A percentile compares a stretch with the other conserved stretches of the same genome.
Conservation (phyloP, 768 basidiomycete species). For the Phylloporus sp. region DNA sequence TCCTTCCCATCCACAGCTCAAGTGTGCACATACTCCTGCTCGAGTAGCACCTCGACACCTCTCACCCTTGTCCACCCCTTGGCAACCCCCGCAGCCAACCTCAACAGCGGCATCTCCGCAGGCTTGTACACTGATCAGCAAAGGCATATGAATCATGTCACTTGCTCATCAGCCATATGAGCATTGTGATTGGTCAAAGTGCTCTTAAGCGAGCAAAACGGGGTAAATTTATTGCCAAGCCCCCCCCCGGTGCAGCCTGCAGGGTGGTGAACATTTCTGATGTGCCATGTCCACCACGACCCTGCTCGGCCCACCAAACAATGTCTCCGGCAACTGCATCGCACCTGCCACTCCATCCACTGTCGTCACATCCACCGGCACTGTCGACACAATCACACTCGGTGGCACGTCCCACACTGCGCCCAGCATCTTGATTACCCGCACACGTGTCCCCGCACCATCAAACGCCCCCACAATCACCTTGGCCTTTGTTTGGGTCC, state of each 20-base stretch:
- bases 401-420: conserved; percentile 51
- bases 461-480: conserved; percentile 64
- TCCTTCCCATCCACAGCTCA: conserved; percentile 80
- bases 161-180: no score
- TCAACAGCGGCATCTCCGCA: conserved; percentile 74
- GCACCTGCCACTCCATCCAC: conserved; percentile 18
- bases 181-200: no score
- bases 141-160: no score
- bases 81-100: conserved; percentile 52
- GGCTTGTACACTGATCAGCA: no score
- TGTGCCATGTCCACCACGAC: conserved; percentile 94
- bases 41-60: conserved; percentile 81
- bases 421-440: conserved; percentile 56
- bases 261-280: no score
- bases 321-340: conserved; percentile 48
- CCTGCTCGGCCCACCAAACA: conserved; percentile 64
- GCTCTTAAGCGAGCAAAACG: no score
- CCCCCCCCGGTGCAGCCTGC: no score
- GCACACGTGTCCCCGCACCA: conserved; percentile 42
- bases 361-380: conserved; percentile 68
- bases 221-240: no score
- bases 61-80: conserved; percentile 65
- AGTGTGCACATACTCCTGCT: conserved; percentile 89
- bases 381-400: conserved; percentile 81
- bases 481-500: conserved; percentile 72